Base-by-base conservation (phyloP, 768 basidiomycete species). In the Agaricus blazei region DNA sequence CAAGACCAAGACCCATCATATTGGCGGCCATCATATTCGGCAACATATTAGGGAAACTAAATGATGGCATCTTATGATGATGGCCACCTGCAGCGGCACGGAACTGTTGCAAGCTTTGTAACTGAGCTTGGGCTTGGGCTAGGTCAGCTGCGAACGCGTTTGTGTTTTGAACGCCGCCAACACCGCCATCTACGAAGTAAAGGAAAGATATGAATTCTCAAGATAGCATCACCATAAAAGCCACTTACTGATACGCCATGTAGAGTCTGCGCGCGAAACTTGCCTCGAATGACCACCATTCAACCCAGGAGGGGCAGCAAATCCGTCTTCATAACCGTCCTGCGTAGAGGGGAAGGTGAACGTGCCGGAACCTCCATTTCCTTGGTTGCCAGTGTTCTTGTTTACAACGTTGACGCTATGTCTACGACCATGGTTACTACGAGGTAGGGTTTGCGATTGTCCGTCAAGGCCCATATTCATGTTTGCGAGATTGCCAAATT, bases 1-100 rank as follows among this genome's bases (percentile, higher is more conserved):
- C 87, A 52, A 92, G 78, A 47, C 87, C 86, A 37, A 94, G 73
- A 19, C 93, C 91, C 91, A 93, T 92, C 86, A 91, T 94, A 63
- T 91, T 97, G 15, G 93, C 94, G 2, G 93, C 94, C 88, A 94
- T 90, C 83, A 96, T 88, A 65, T 95, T 95, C 4, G 94, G 95
- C 12, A 97, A 76, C 93, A 97, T 97, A 68, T 97, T 97, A 4
- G 95, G 95, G 76, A 98, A 94, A 67, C 90, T 93, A 74, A 97
- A 98, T 3, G 95, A 98, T 8, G 90, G 83, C 92, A 97, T 93
- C 77, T 96, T 96, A 68, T 92, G 87, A 68, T 96, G 93, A 63
- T 96, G 94, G 9, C 93, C 93, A 44, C 91, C 92, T 19, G 91
- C 87, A 4, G 93, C 93, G 29, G 93, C 94, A 63, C 95, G 88